Base-by-base conservation (phyloP, 2,329 filamentous ascomycete genomes). In the Arthrobotrys conoides region DNA sequence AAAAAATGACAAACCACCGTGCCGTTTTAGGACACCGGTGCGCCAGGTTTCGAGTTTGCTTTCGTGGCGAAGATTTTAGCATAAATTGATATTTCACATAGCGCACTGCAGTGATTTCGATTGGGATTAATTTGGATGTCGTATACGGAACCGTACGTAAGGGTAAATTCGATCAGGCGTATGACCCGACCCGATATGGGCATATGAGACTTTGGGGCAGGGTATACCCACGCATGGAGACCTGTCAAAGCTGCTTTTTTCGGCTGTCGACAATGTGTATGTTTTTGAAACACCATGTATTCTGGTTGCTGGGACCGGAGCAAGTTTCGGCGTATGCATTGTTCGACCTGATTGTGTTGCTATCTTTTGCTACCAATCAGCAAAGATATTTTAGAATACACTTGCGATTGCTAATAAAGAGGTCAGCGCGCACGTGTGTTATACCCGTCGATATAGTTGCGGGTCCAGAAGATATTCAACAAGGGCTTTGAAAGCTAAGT, bases 291-390 rank as follows among this genome's bases (percentile, higher is more conserved):
- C 72, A 59, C 24, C 46, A 20, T n/a, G 16, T 70, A 46, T 33
- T 70, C 65, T 59, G 66, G 57, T 76, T 66, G 14, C 59, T 67
- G 66, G 66, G 72, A 66, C 38, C 12, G 10, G 33, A 14, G 16
- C 3, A 55, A 30, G 33, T 51, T 53, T 51, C n/a, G 44, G 46
- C 36, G 14, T 49, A 73, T 68, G 70, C 61, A 73, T 0, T 61
- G 71, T 75, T 75, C 44, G 64, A 30, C 61, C 55, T 46, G 5
- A 12, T 41, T 67, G 59, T 71, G 72, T 76, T 71, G 66, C 59
- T 66, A 72, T 72, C 49, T 72, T 71, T 59, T 51, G 53, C 53
- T 38, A 18, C 6, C 18, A 8, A 55, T 64, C 36, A 1, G 30
- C 10, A 33, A n/a, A 36, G 38, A 44, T 44, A 44, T 44, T 38